A percentile compares a stretch with the other conserved stretches of the same genome.
phyloP scores from a whole-genome alignment of 306 rosid genomes.

The Ceratonia siliqua region DNA sequence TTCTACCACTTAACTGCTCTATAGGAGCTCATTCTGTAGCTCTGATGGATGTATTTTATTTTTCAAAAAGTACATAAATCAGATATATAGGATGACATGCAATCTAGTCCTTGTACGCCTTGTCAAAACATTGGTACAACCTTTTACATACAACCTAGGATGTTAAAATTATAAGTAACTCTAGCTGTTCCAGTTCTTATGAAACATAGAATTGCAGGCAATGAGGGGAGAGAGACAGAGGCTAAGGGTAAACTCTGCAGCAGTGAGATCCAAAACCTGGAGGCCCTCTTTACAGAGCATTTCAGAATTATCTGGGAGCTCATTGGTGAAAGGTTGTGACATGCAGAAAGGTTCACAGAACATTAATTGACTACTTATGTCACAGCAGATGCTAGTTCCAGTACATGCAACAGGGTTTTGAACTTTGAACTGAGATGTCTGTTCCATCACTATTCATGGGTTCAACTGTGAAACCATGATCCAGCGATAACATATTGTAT shows the following conservation, averaged over 20 bases:
- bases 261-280: constrained; percentile 72
- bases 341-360: constrained; percentile 30
- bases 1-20: constrained; percentile 22
- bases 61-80: neutral
- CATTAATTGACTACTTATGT: constrained; percentile 33
- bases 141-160: neutral
- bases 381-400: constrained; percentile 32
- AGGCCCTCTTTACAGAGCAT: constrained; percentile 93
- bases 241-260: constrained; percentile 53
- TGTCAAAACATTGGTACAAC: neutral
- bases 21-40: constrained; percentile 15
- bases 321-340: constrained; percentile 32
- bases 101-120: neutral
- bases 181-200: neutral
- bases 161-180: neutral
- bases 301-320: constrained; percentile 65
- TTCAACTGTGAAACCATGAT: constrained; percentile 43
- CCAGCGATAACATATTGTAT: constrained; percentile 47
- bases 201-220: constrained; percentile 51
- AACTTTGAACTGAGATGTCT: too few species aligned
- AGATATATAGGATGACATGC: constrained; percentile 4
- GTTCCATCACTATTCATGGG: constrained; percentile 43
- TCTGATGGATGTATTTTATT: neutral
- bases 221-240: constrained; percentile 60
- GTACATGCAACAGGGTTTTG: too few species aligned